phyloP scores from a whole-genome alignment of 495 filamentous ascomycete genomes.

The Talaromyces adpressus region DNA sequence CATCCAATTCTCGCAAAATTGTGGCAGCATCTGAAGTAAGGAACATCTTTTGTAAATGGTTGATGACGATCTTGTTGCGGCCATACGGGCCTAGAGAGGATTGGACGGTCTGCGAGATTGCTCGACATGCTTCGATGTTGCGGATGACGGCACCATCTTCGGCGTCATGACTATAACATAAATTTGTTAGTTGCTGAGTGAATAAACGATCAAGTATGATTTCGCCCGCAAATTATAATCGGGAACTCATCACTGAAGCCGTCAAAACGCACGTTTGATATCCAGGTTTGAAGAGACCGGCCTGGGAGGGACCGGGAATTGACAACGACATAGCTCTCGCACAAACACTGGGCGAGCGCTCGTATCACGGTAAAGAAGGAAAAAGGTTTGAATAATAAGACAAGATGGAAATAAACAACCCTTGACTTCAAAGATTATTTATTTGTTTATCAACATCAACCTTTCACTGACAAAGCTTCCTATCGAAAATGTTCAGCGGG shows the following conservation, averaged over 20 bases:
- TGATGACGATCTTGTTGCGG: conserved; percentile 99
- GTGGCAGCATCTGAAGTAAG: conserved; percentile 97
- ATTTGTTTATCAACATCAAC: background rate
- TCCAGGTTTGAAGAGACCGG: conserved; percentile 89
- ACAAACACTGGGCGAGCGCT: background rate
- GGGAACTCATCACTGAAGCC: background rate
- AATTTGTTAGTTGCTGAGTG: background rate
- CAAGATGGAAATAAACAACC: background rate
- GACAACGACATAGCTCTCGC: conserved; percentile 76
- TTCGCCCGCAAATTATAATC: background rate
- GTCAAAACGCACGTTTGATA: conserved; percentile 76
- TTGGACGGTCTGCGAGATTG: conserved; percentile 91
- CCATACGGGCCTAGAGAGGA: conserved; percentile 96
- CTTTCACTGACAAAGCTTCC: background rate
- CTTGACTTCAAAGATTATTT: background rate
- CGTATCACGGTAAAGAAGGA: background rate
- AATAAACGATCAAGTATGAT: background rate
- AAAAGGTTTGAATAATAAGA: background rate
- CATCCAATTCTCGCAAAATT: conserved; percentile 93
- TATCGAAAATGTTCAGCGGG: background rate
- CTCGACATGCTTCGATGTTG: conserved; percentile 97
- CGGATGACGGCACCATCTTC: conserved; percentile 98
- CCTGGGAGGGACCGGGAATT: conserved; percentile 86
- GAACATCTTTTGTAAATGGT: conserved; percentile 99
- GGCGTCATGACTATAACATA: conserved; percentile 69